Evolutionary conservation across 169 alveolate species (phyloP).

Genomic region (Eimeria zaria): DNA sequence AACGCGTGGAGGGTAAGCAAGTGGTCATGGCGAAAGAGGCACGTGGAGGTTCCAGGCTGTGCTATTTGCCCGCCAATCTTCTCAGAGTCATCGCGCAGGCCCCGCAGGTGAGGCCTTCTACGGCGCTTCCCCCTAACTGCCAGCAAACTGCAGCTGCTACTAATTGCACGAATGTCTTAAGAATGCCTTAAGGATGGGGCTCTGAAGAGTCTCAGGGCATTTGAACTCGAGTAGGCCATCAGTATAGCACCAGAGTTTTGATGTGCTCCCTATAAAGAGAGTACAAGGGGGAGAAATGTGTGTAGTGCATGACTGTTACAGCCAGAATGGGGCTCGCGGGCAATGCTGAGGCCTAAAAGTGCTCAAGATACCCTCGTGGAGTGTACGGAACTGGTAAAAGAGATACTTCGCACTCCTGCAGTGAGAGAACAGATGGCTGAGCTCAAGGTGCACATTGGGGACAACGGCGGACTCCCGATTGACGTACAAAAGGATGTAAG

Average conservation of each 20-base stretch:
- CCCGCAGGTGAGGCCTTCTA: slow-evolving; percentile 22
- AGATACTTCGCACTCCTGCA: slow-evolving; percentile 65
- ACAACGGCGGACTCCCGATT: slow-evolving; percentile 57
- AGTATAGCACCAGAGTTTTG: background rate
- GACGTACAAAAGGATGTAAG: slow-evolving; percentile 59
- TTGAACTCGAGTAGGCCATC: background rate
- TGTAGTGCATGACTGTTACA: background rate
- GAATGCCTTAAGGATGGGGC: no score
- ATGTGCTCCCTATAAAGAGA: background rate
- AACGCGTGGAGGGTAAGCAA: slow-evolving; percentile 41
- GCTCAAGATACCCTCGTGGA: slow-evolving; percentile 71
- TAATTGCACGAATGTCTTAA: background rate
- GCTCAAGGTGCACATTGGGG: slow-evolving; percentile 72
- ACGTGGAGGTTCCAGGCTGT: slow-evolving; percentile 65
- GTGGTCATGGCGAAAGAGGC: slow-evolving; percentile 35
- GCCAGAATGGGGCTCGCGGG: slow-evolving; percentile 30
- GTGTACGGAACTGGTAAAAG: slow-evolving; percentile 40
- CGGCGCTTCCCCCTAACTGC: background rate
- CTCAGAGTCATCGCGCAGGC: slow-evolving; percentile 61
- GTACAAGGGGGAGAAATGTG: no score
- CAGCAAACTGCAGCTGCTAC: background rate
- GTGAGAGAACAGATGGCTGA: slow-evolving; percentile 52
- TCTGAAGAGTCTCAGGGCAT: background rate
- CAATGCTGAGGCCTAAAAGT: slow-evolving; percentile 31
- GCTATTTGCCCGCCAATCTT: slow-evolving; percentile 59